Evolutionary conservation across 2,329 filamentous ascomycete genomes (phyloP), one percentile per base, ranked within the genome.

Genomic region (Trichoderma hamatum): DNA sequence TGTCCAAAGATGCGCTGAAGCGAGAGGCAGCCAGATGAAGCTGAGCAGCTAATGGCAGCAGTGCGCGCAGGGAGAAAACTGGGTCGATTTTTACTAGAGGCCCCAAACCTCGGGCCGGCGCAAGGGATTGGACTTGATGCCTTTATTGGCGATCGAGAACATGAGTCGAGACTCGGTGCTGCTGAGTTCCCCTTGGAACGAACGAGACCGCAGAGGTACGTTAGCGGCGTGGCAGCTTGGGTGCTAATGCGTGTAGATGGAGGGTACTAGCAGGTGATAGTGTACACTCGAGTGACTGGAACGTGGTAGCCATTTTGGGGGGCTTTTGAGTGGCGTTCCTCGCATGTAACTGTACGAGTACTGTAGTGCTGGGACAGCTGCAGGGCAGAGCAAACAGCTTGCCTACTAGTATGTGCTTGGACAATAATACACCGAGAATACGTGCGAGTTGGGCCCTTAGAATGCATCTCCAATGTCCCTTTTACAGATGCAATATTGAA

Each of bases 151-250:
- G 24, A 30, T 30, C 46, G 46, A 49, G 46, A 24, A 14, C 21
- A 21, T 19, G 46, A 24, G 46, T 49, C 46, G 46, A 49, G 46
- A 49, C 46, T 49, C 46, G 10, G 51, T 26, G 5, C 10, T 24
- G n/a, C 1, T 1, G n/a, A 13, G 46, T 21, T 24, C 46, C 46
- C 46, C 34, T 14, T 14, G n/a, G 21, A 32, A 54, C 46, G 13
- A 49, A 34, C 32, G 34, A 49, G 46, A 64, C 62, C 52, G 63
- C 36, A 30, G 36, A 43, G 63, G 63, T 58, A 58, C 63, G 16
- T 56, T 30, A 54, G 39, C n/a, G 11, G 21, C 52, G 26, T 13
- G 24, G 52, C 26, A 26, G 10, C 3, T 19, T 16, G 52, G 51
- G 51, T 55, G 63, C 63, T 26, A n/a, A 21, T 56, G 62, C 36